Base-by-base conservation (phyloP, 768 basidiomycete genomes). In the Fomitopsis pulvina region DNA sequence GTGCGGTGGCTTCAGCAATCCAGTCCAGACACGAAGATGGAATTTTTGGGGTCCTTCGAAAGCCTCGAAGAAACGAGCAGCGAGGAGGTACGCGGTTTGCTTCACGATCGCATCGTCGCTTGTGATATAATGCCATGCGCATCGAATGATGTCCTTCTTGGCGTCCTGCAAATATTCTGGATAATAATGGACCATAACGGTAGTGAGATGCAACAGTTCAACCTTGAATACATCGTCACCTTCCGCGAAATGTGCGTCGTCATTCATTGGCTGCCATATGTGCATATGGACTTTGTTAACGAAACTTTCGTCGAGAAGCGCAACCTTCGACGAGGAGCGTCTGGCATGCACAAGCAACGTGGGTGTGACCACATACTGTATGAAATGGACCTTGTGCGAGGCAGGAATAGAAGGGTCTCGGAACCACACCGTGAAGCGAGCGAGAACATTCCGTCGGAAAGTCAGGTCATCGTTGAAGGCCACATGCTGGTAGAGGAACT, bases 11-110 rank as follows among this genome's bases (percentile, higher is more conserved):
- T 87, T 85, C 51, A 99, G 76, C 12, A 99, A 73, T 8, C 89
- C 92, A 4, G 82, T 81, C 93, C 94, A 98, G 22, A 93, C 87
- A 5, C 86, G 79, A 45, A 93, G 68, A 43, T 95, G 82, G 64
- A 99, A 93, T 66, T 96, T 98, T 52, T 81, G 77, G 1, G 95
- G 94, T 0, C 85, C 87, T 26, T 87, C 88, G 66, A 87, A 94
- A 6, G 81, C 82, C 12, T 87, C 83, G 59, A 95, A 93, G 74
- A 98, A 98, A 27, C 87, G 81, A 32, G 96, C 92, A 28, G 89
- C 83, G 5, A 98, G 76, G 29, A 96, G 78, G 63, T 92, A 92
- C 0, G 92, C 87, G 8, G 89, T 89, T 64, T 97, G 91, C 65
- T 92, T 94, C 60, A 96, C 90, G 18, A 93, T 82, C 4, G 85